phyloP scores from a whole-genome alignment of 768 basidiomycete species.

The Baorangia bicolor region DNA sequence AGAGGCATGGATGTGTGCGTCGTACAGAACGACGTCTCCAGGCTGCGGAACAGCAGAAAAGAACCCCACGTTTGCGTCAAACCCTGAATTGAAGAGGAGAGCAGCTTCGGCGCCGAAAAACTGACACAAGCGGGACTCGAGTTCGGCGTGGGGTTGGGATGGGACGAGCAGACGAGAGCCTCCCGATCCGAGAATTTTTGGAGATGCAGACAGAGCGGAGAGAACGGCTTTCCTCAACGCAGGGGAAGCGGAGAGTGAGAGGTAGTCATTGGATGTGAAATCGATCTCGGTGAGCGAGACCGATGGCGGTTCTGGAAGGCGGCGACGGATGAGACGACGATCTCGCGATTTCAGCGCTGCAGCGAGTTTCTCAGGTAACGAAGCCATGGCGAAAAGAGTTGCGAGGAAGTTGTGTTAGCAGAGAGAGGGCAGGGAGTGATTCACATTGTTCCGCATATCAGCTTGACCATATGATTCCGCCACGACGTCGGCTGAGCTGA shows the following conservation, averaged over 20 bases:
- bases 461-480: neutral
- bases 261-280: conserved; percentile 92
- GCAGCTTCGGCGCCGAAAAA: conserved; percentile 68
- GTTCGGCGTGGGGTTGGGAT: conserved; percentile 50
- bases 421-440: neutral
- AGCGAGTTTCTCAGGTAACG: conserved; percentile 41
- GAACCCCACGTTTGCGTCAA: conserved; percentile 88
- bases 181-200: conserved; percentile 78
- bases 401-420: neutral
- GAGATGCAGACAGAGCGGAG: conserved; percentile 43
- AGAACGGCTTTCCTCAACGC: conserved; percentile 61
- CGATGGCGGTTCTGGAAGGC: conserved; percentile 56
- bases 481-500: neutral
- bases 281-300: conserved; percentile 43
- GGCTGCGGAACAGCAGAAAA: conserved; percentile 78
- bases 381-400: conserved; percentile 19
- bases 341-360: conserved; percentile 65
- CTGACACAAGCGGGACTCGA: conserved; percentile 65
- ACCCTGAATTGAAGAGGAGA: conserved; percentile 89
- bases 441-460: neutral
- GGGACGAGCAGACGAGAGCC: conserved; percentile 84
- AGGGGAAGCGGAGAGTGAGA: conserved; percentile 69
- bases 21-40: conserved; percentile 76
- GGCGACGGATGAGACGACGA: conserved; percentile 63
- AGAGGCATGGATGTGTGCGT: conserved; percentile 87